Evolutionary conservation across 192 early-diverging fungal species (phyloP), one percentile per base, ranked within the genome.

Genomic region (Coemansia sp.): DNA sequence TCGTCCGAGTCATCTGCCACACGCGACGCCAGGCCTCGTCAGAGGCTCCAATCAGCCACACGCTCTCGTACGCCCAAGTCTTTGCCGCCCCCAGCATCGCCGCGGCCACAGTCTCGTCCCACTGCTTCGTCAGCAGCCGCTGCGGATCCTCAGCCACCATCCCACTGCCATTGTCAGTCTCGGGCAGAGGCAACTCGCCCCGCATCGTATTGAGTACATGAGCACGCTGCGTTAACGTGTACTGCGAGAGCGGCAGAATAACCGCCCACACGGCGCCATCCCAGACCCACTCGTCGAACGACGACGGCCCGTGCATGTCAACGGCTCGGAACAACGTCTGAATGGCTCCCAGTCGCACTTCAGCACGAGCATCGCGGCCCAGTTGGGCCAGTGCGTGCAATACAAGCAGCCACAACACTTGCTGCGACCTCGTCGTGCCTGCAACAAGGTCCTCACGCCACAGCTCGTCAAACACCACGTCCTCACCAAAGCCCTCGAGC

Each of bases 301-400:
- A 75, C 9, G 84, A 68, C 32, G 68, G 66, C 8, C 94, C 98
- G 68, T 97, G 94, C 84, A 97, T 92, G 43, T 89, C 88, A 39
- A 99, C 89, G 4, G 96, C 95, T 50, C 95, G 86, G 75, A 97
- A 96, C 52, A 99, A 80, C 4, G 96, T 98, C 73, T 98, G 98
- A 52, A 92, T 93, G 16, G 95, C 95, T 13, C 92, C 90, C 69
- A 96, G 93, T 27, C 98, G 86, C 10, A 99, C 95, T 69, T 98
- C 95, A 0, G 93, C 92, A 7, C 65, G 65, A 24, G 50, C 5
- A 67, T 99, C 98, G 13, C 90, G 88, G 59, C 94, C 95, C 24
- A 95, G 85, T 16, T 86, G 80, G 3, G 92, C 89, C 27, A 99
- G 85, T 64, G 94, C 86, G 32, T 86, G 86, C 12, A 98, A 77